Conservation (phyloP, 176 grass and related monocot species). For the Aegilops sharonensis region DNA sequence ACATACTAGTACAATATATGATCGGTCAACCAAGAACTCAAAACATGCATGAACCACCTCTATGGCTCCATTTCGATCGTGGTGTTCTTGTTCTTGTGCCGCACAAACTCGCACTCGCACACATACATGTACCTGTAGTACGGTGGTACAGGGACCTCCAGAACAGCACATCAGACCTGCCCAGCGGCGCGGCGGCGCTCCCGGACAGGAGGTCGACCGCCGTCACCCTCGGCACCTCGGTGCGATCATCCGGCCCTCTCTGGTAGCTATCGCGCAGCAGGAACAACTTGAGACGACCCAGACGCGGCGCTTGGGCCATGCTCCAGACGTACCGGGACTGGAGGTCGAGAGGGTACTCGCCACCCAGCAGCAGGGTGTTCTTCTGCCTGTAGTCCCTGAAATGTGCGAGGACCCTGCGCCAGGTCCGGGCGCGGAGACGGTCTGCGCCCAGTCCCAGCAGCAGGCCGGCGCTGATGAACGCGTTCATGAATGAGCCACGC, state of each 20-base stretch:
- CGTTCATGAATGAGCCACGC: neutral
- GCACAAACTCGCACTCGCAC: neutral
- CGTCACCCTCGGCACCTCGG: neutral
- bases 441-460: neutral
- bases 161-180: neutral
- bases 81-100: neutral
- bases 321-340: neutral
- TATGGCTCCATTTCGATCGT: neutral
- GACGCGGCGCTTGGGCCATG: neutral
- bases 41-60: no score
- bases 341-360: neutral
- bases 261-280: neutral
- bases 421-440: neutral
- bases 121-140: neutral
- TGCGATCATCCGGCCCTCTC: neutral
- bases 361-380: neutral
- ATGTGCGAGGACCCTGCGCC: neutral
- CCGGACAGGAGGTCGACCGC: neutral
- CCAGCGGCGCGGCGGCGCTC: neutral
- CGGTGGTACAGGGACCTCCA: neutral
- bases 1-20: neutral
- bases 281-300: neutral
- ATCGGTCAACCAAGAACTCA: neutral
- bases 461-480: neutral
- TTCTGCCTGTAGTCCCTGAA: neutral